Percentiles rank a stretch among this genome's conserved stretches.
These are phyloP conservation scores for Flammula alnicola DNA, from an alignment of 1,284 basidiomycete genomes.

Conservation along the genomic window DNA sequence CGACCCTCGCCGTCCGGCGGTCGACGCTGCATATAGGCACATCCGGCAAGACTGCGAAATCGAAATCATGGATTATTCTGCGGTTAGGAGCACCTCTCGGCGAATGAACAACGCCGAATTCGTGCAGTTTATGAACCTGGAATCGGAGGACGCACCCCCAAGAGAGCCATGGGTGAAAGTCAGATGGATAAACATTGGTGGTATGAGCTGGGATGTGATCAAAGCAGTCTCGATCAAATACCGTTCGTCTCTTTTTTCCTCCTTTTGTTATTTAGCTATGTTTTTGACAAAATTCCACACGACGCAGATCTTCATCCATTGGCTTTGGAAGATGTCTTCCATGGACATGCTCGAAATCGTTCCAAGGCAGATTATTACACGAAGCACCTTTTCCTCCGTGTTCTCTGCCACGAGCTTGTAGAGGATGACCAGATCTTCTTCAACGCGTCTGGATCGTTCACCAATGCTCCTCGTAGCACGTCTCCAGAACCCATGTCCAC, in stretches of 20 bases:
- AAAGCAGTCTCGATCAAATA: conserved; percentile 67
- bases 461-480: conserved; percentile 29
- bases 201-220: conserved; percentile 74
- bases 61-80: conserved; percentile 66
- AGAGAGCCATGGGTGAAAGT: conserved; percentile 63
- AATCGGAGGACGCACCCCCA: conserved; percentile 21
- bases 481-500: conserved; percentile 40
- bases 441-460: conserved; percentile 5
- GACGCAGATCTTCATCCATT: conserved; percentile 66
- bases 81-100: conserved; percentile 51
- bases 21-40: conserved; percentile 54
- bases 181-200: conserved; percentile 74
- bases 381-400: conserved; percentile 68
- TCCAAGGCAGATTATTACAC: conserved; percentile 74
- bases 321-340: conserved; percentile 70
- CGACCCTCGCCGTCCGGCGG: conserved; percentile 57
- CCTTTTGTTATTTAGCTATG: neutral
- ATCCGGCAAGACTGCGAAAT: conserved; percentile 62
- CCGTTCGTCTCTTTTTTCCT: conserved; percentile 39
- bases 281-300: conserved; percentile 9
- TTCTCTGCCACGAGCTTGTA: conserved; percentile 61
- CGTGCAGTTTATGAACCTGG: conserved; percentile 50
- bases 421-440: conserved; percentile 24
- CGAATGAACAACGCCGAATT: conserved; percentile 62
- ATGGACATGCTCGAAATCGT: conserved; percentile 55